phyloP scores from a whole-genome alignment of 495 filamentous ascomycete genomes.

The Penicilliopsis zonata region DNA sequence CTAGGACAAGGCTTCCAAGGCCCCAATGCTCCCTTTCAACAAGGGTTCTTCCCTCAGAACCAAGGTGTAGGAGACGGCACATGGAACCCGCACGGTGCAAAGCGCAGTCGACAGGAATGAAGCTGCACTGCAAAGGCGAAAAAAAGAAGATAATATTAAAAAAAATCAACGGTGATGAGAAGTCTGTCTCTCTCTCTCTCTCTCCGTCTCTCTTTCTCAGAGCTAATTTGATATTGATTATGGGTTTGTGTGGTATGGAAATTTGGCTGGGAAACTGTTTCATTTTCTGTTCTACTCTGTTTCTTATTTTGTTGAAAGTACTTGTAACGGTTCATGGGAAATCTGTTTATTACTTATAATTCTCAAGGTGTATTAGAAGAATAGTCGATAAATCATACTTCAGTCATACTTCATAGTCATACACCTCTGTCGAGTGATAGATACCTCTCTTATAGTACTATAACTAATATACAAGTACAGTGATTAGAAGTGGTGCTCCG shows the following conservation, averaged over 20 bases:
- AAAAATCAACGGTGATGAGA: background rate
- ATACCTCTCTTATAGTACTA: background rate
- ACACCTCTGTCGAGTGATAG: background rate
- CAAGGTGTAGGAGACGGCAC: slow-evolving; percentile 44
- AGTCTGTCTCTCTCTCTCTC: slow-evolving; percentile 1
- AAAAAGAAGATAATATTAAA: background rate
- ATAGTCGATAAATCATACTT: too few relatives aligned
- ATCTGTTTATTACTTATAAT: slow-evolving; percentile 4
- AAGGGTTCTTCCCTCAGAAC: slow-evolving; percentile 62
- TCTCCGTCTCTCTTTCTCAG: slow-evolving; percentile 1
- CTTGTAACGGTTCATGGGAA: too few relatives aligned
- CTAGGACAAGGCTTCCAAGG: slow-evolving; percentile 50
- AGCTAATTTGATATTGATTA: slow-evolving; percentile 3
- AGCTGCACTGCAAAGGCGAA: background rate
- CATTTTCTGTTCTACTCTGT: slow-evolving; percentile 4
- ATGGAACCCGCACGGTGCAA: slow-evolving; percentile 79
- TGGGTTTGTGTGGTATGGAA: slow-evolving; percentile 9
- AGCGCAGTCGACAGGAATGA: slow-evolving; percentile 61
- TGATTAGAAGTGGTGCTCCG: too few relatives aligned
- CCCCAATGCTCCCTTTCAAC: slow-evolving; percentile 63
- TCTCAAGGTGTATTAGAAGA: slow-evolving; percentile 19
- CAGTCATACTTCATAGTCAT: too few relatives aligned
- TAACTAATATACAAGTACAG: too few relatives aligned
- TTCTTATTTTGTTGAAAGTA: slow-evolving; percentile 6
- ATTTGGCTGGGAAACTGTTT: slow-evolving; percentile 1